Evolutionary conservation across 345 rosid genomes (phyloP), one percentile per base, ranked within the genome.

Genomic region (Eucalyptus lansdowneana): DNA sequence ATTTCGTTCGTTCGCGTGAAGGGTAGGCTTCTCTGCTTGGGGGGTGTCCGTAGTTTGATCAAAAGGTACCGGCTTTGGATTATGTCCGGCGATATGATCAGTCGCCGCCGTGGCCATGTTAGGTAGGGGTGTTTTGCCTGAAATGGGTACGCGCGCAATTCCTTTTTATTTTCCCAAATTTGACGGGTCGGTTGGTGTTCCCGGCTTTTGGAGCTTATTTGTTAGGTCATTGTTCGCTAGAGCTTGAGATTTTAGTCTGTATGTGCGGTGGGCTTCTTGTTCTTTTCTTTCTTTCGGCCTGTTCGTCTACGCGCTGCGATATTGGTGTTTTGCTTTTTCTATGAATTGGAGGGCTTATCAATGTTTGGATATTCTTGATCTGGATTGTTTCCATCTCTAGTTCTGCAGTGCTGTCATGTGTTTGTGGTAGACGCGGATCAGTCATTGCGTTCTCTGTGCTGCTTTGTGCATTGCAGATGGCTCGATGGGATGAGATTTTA

Each of bases 401-500:
- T 19, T 72, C 45, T 37, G 45, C 83, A 10, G 83, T 72, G 27
- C 83, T 14, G 45, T 37, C 45, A 0, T 1, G 0, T 72, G 81
- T 19, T 40, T 76, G 16, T 40, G 83, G 83, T 37, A 40, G 47
- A 40, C 15, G 5, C 2, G 37, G 85, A 88, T 69, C 49, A 56
- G 44, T 87, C 60, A 86, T n/a, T 22, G 9, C 24, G 4, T 47
- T 50, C 53, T 10, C 37, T 58, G 49, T 40, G 85, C 85, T 87
- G 76, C 86, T 54, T 67, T 67, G 25, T 29, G 34, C 5, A 56
- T 89, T 89, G 54, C 94, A 96, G 98, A 98, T 97, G 99, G 99
- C 99, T 69, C 93, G 99, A 90, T 97, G 99, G 99, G 99, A 98
- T 91, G 95, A 92, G 94, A 96, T 98, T 87, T 93, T 98, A 91